phyloP scores from a whole-genome alignment of 495 filamentous ascomycete species.

The Parathielavia appendiculata region DNA sequence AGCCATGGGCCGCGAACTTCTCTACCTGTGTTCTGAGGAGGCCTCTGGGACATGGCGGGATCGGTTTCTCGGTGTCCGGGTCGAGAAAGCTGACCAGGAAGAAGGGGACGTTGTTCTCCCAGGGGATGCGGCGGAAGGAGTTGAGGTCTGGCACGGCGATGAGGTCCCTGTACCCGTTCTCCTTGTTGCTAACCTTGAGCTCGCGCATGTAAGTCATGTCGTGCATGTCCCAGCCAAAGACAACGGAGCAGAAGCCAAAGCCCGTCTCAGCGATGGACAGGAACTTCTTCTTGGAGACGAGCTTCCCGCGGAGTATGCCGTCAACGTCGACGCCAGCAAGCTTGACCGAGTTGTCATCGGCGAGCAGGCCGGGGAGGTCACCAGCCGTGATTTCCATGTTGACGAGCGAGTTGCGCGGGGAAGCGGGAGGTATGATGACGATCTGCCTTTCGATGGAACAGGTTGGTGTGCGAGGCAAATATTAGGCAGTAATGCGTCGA shows the following conservation, averaged over 20 bases:
- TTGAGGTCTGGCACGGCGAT: conserved; percentile 76
- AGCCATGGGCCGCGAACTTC: conserved; percentile 60
- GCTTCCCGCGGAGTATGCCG: conserved; percentile 84
- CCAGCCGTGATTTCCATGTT: conserved; percentile 48
- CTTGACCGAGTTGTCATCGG: conserved; percentile 79
- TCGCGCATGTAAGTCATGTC: conserved; percentile 83
- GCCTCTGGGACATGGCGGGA: conserved; percentile 79
- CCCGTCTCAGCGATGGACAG: conserved; percentile 73
- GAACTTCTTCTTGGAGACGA: conserved; percentile 96
- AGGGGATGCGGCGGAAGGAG: conserved; percentile 85
- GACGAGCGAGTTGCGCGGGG: background rate
- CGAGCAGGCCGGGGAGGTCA: conserved; percentile 59
- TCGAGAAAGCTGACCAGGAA: conserved; percentile 87
- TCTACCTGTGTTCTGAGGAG: conserved; percentile 62
- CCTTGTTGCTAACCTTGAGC: conserved; percentile 81
- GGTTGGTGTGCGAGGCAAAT: background rate
- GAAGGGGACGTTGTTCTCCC: conserved; percentile 90
- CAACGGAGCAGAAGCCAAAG: conserved; percentile 94
- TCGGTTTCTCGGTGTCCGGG: conserved; percentile 59
- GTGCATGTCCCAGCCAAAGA: conserved; percentile 99
- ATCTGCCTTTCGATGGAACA: too few species aligned
- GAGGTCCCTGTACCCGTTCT: conserved; percentile 89
- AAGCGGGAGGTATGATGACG: background rate
- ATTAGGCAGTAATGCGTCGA: too few species aligned
- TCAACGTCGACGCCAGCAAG: conserved; percentile 90